A percentile compares a stretch with the other conserved stretches of the same genome.
phyloP scores from a whole-genome alignment of 345 rosid genomes.

The Anastatica hierochuntica region DNA sequence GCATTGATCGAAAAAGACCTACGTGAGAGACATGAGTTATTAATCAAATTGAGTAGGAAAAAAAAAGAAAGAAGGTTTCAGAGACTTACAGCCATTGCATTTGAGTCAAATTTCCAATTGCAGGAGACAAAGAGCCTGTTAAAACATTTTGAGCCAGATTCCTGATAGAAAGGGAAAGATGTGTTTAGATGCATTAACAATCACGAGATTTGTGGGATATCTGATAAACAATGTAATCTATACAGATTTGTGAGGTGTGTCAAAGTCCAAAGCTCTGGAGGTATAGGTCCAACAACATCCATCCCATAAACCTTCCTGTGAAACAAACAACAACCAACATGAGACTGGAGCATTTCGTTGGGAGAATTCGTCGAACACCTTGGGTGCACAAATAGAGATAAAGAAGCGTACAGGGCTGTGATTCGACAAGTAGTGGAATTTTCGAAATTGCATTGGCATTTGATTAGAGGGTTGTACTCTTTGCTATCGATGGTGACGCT shows the following conservation, averaged over 20 bases:
- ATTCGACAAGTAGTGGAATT: conserved; percentile 28
- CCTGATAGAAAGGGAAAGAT: conserved; percentile 12
- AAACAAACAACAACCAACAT: too few species aligned
- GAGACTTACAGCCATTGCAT: conserved; percentile 52
- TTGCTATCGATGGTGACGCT: not conserved
- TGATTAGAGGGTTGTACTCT: conserved; percentile 37
- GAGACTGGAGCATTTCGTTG: too few species aligned
- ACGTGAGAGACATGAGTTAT: not conserved
- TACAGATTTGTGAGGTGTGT: conserved; percentile 25
- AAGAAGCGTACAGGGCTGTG: conserved; percentile 12
- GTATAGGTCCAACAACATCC: conserved; percentile 22
- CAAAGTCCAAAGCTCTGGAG: conserved; percentile 28
- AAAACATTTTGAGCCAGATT: conserved; percentile 22
- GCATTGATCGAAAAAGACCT: conserved; percentile 51
- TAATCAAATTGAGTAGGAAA: too few species aligned
- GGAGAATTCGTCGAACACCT: too few species aligned
- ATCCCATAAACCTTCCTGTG: conserved; percentile 28
- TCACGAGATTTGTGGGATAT: not conserved
- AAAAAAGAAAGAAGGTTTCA: not conserved
- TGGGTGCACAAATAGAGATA: too few species aligned
- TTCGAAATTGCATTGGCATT: conserved; percentile 38
- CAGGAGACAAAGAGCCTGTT: conserved; percentile 24
- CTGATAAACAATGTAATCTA: not conserved
- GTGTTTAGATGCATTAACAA: too few species aligned
- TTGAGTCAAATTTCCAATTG: conserved; percentile 21